Evolutionary conservation across 352 stramenopile genomes (phyloP), one percentile per base, ranked within the genome.

Genomic region (Pythium periplocum): DNA sequence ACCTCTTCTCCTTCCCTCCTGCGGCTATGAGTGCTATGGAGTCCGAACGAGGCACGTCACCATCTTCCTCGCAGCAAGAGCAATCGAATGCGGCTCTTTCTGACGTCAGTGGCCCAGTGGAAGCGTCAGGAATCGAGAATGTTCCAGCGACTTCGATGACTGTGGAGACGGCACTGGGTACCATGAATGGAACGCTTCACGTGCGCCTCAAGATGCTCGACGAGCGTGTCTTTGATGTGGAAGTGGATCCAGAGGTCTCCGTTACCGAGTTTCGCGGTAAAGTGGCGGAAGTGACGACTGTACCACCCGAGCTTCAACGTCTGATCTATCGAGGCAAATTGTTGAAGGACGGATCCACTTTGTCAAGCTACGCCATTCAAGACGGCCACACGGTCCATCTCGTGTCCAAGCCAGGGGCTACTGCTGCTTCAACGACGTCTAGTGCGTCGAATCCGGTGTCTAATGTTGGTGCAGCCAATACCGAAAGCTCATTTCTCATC

Each of bases 271-370:
- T 95, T 51, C 83, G 83, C 38, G 65, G 59, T 26, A 57, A 75
- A 11, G 70, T 95, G 26, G 75, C 75, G 34, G 45, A 61, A 10
- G 71, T 61, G 17, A 93, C 85, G 34, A 48, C 75, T 10, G 63
- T 95, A 6, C 77, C 79, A 0, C 64, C 62, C 11, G 47, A 83
- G 6, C 65, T 82, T 26, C 90, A 97, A 66, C 83, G 90, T 0
- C 75, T 97, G n/a, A 97, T 97, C 61, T 97, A 96, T 57, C 83
- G 89, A 36, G 90, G 74, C 33, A 95, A 94, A 50, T 44, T 96
- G 34, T 64, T 98, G 12, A 87, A 89, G 46, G 90, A 98, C 62
- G 80, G 73, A 5, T 59, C 75, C 1, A 36, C 52, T 36, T 61
- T 97, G 30, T 64, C 68, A 31, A 69, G 61, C 12, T 98, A 98